Base-by-base conservation (phyloP, 345 rosid genomes). In the Acer negundo region DNA sequence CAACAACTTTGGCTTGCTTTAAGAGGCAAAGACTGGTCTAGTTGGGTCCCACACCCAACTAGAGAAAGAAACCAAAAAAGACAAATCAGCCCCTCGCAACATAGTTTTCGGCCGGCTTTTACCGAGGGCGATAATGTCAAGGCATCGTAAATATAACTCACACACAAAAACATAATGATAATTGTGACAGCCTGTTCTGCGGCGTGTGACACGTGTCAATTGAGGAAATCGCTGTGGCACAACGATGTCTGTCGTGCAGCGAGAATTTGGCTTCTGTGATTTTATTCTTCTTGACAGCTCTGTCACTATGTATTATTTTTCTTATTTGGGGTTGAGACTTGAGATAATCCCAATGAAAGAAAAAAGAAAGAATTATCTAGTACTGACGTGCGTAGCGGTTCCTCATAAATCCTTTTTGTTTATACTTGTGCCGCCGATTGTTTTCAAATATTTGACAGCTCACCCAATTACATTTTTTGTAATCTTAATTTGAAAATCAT, bases 221-320 rank as follows among this genome's bases (percentile, higher is more conserved):
- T 15, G 0, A 23, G 20, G 65, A 61, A 28, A n/a, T 22, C 12
- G 64, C 11, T 35, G 61, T 19, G 47, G 44, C 28, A 31, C 26
- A n/a, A 67, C 62, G 15, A 11, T 72, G 66, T 69, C 46, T 16
- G 42, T 62, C 28, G 28, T 67, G 38, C 38, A 65, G 4, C 74
- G 6, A 6, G 64, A 28, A 55, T 15, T 23, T 19, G 46, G 44
- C 6, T 31, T 26, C 77, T 53, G 66, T 78, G 67, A 75, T 78
- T 71, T 78, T 64, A 63, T 78, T 80, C 82, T 20, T 19, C 7
- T 23, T 76, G 80, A 73, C 77, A 81, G 77, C 71, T 81, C 79
- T 44, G 80, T 77, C 65, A 55, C 63, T 1, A 10, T 35, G 38
- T 35, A 51, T 66, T 76, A 20, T 46, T 59, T 75, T 44, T 15